Conservation (phyloP, 139 green algal species). For the Chlorella sorokiniana region DNA sequence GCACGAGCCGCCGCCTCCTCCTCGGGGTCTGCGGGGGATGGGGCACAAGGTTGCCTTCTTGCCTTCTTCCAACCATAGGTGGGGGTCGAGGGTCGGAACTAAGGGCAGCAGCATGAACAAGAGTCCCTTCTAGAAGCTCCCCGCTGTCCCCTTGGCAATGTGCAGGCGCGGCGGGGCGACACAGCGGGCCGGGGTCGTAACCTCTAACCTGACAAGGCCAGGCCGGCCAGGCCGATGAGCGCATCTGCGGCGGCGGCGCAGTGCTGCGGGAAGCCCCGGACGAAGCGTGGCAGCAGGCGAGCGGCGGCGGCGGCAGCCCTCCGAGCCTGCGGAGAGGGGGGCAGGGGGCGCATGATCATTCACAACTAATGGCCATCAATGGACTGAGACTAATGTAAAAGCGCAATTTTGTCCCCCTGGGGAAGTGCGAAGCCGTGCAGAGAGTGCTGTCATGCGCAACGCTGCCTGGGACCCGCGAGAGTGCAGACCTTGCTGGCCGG, state of each 20-base stretch:
- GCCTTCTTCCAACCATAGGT: too few relatives aligned
- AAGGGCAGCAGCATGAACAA: too few relatives aligned
- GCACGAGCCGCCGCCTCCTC: slow-evolving; percentile 30
- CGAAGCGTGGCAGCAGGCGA: slow-evolving; percentile 56
- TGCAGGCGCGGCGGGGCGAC: too few relatives aligned
- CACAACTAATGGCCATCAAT: neutral
- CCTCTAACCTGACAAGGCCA: slow-evolving; percentile 19
- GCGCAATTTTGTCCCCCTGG: too few relatives aligned
- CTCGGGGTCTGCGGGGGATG: neutral
- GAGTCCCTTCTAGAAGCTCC: too few relatives aligned
- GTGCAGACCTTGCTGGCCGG: too few relatives aligned
- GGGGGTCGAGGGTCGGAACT: too few relatives aligned
- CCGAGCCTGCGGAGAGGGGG: slow-evolving; percentile 17
- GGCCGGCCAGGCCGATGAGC: slow-evolving; percentile 24
- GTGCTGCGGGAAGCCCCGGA: slow-evolving; percentile 47
- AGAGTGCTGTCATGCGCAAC: too few relatives aligned
- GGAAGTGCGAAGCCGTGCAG: too few relatives aligned
- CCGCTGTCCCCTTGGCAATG: too few relatives aligned
- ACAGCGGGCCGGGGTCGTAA: neutral
- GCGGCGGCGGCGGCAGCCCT: slow-evolving; percentile 38
- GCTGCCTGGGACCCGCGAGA: too few relatives aligned
- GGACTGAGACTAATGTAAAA: too few relatives aligned
- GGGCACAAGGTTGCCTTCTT: neutral
- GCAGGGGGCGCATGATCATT: neutral
- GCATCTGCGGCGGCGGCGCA: slow-evolving; percentile 9